Evolutionary conservation across 129 eudicot genomes (phyloP).

Genomic region (Pulicaria dysenterica): DNA sequence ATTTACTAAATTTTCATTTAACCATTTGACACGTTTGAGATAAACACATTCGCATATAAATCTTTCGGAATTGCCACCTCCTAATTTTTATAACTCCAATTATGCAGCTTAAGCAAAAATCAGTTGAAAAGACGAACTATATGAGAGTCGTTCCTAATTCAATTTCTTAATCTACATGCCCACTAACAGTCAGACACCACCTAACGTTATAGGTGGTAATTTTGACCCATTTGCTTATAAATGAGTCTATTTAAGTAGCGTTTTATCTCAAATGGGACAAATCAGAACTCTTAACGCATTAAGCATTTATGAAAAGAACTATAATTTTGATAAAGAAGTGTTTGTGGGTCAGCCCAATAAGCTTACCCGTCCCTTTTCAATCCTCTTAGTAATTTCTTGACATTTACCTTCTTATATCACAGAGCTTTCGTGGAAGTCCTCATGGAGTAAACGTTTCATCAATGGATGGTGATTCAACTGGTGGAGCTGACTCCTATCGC

Average conservation of each 20-base stretch:
- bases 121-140: background rate
- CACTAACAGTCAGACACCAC: too few relatives aligned
- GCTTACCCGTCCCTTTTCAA: background rate
- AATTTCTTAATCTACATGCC: background rate
- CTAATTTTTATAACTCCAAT: background rate
- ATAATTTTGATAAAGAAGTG: background rate
- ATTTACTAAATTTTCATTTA: background rate
- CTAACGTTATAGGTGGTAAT: too few relatives aligned
- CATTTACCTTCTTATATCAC: slow-evolving; percentile 7
- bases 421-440: slow-evolving; percentile 94
- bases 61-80: background rate
- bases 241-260: too few relatives aligned
- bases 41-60: background rate
- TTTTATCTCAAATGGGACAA: too few relatives aligned
- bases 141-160: background rate
- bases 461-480: slow-evolving; percentile 46
- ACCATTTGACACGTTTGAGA: background rate
- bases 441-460: slow-evolving; percentile 58
- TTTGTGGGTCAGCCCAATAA: background rate
- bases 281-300: too few relatives aligned
- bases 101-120: background rate
- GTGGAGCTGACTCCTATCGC: slow-evolving; percentile 50
- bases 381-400: background rate
- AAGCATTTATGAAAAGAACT: background rate
- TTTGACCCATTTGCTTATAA: too few relatives aligned